A percentile compares a stretch with the other conserved stretches of the same genome.
phyloP scores from a whole-genome alignment of 768 basidiomycete species.

The Cystofilobasidium capitatum region DNA sequence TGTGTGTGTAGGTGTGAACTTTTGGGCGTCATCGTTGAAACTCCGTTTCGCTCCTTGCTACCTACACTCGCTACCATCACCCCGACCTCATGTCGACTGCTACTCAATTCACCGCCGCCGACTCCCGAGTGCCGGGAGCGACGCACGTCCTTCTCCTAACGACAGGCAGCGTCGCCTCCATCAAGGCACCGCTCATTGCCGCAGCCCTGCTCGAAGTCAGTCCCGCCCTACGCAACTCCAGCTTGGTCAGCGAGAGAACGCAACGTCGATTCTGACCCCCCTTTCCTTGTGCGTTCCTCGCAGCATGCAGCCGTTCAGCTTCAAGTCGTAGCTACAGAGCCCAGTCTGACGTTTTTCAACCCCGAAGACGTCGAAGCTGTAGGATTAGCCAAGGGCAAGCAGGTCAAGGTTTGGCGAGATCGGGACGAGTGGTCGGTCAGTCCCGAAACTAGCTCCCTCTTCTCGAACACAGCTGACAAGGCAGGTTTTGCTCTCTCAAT shows the following conservation, averaged over 20 bases:
- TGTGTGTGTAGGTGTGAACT: no score
- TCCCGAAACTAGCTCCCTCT: slow-evolving; percentile 16
- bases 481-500: no score
- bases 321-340: slow-evolving; percentile 71
- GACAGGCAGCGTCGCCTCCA: slow-evolving; percentile 89
- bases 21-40: no score
- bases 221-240: background rate
- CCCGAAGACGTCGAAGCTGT: slow-evolving; percentile 46
- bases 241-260: background rate
- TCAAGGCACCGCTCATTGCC: slow-evolving; percentile 86
- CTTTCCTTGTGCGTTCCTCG: background rate
- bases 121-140: slow-evolving; percentile 21
- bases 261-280: background rate
- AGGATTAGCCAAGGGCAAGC: slow-evolving; percentile 32
- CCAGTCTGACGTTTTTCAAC: slow-evolving; percentile 68
- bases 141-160: slow-evolving; percentile 67
- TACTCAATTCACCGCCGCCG: slow-evolving; percentile 9
- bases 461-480: background rate
- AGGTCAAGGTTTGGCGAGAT: slow-evolving; percentile 72
- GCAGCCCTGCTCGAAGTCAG: slow-evolving; percentile 55
- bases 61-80: background rate
- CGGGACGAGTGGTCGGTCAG: slow-evolving; percentile 86
- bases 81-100: background rate
- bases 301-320: slow-evolving; percentile 68
- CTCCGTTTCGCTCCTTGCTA: no score